Conservation (phyloP, 441 rosid species). For the Corymbia citriodora region DNA sequence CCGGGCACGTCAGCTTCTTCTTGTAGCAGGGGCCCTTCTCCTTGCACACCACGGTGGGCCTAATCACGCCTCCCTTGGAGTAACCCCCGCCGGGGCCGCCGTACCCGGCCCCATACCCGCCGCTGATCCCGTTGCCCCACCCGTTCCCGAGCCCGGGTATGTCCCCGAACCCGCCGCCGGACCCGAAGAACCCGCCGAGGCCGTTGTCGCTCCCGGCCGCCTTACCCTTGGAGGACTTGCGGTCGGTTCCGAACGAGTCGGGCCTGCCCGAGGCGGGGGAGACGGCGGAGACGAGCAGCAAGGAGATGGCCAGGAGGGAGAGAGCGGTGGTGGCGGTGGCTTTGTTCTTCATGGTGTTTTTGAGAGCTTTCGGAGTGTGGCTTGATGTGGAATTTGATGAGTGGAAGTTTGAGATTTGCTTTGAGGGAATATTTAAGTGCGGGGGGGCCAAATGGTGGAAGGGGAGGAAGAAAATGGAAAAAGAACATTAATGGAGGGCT, state of each 20-base stretch:
- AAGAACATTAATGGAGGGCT: constrained; percentile 4
- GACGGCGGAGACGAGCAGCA: neutral
- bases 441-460: neutral
- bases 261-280: constrained; percentile 30
- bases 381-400: neutral
- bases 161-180: constrained; percentile 40
- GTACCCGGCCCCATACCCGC: constrained; percentile 74
- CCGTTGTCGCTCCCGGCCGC: constrained; percentile 21
- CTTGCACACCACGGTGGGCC: constrained; percentile 64
- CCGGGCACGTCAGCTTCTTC: constrained; percentile 86
- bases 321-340: constrained; percentile 25
- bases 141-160: constrained; percentile 52
- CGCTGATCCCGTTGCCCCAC: constrained; percentile 53
- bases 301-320: constrained; percentile 19
- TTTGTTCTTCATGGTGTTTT: neutral
- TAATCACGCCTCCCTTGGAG: constrained; percentile 54
- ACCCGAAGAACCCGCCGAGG: constrained; percentile 45
- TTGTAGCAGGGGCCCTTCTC: constrained; percentile 74
- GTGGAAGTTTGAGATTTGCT: neutral
- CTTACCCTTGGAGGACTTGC: constrained; percentile 8
- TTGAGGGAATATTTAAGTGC: neutral
- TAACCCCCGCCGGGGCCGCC: constrained; percentile 80
- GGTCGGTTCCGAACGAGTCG: constrained; percentile 12
- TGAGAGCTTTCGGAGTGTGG: neutral
- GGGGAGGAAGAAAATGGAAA: neutral